Evolutionary conservation across 2,329 filamentous ascomycete genomes (phyloP).

Genomic region (Beauveria australis): DNA sequence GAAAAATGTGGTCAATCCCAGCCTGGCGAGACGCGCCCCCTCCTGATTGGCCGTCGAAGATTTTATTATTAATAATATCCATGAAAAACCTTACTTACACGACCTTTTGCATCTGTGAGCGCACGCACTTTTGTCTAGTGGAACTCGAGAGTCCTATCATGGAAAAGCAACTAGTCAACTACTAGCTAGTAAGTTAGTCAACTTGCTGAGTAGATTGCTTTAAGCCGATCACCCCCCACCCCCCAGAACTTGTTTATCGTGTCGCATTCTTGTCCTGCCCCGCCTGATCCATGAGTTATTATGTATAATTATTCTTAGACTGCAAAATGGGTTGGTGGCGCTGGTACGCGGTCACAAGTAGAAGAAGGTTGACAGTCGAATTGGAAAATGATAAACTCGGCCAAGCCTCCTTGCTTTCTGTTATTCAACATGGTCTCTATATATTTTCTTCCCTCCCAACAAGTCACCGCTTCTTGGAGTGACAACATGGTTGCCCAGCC

Average conservation of each 20-base stretch:
- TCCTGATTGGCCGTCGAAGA: not conserved
- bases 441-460: too few species aligned
- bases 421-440: too few species aligned
- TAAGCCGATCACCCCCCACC: not conserved
- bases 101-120: not conserved
- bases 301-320: too few species aligned
- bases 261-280: not conserved
- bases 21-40: not conserved
- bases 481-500: too few species aligned
- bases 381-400: too few species aligned
- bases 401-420: too few species aligned
- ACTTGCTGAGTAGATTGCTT: not conserved
- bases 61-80: not conserved
- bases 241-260: not conserved
- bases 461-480: too few species aligned
- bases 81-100: not conserved
- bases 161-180: not conserved
- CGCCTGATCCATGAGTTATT: not conserved
- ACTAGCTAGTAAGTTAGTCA: too few species aligned
- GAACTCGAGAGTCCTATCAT: not conserved
- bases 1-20: not conserved
- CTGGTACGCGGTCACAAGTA: not conserved
- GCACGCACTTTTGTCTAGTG: not conserved
- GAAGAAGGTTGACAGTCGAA: too few species aligned
- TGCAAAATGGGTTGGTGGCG: not conserved